Percentiles rank a stretch among this genome's conserved stretches.
phyloP scores from a whole-genome alignment of 1,284 basidiomycete genomes.

The Ustilago cynodontis region DNA sequence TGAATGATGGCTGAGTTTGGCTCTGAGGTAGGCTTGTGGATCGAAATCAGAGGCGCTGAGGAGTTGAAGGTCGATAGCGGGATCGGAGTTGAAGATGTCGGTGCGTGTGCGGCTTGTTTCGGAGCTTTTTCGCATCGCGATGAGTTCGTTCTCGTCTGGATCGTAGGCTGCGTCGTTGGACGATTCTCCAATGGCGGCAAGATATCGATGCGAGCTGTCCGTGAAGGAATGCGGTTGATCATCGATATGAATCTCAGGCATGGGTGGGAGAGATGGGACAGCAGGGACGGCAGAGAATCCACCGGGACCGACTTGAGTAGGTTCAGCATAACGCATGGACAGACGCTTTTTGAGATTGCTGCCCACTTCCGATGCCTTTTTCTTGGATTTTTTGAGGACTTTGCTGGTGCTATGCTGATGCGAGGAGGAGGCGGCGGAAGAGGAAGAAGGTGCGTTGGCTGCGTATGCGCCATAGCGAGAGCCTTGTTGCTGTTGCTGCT shows the following conservation, averaged over 20 bases:
- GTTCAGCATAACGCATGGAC: conserved; percentile 68
- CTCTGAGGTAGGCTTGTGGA: conserved; percentile 59
- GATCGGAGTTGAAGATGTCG: conserved; percentile 46
- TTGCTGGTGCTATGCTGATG: conserved; percentile 7
- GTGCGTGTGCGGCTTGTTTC: conserved; percentile 27
- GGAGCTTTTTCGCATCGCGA: conserved; percentile 30
- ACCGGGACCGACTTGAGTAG: conserved; percentile 58
- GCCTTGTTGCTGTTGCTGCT: conserved; percentile 11
- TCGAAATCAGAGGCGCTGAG: conserved; percentile 63
- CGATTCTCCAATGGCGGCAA: conserved; percentile 40
- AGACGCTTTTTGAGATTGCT: conserved; percentile 67
- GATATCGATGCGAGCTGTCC: conserved; percentile 9
- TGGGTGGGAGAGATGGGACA: conserved; percentile 46
- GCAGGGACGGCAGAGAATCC: conserved; percentile 49
- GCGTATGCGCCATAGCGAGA: conserved; percentile 8
- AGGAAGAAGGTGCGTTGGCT: conserved; percentile 1
- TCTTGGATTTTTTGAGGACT: conserved; percentile 48
- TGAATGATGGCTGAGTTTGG: conserved; percentile 58
- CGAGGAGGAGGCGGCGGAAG: conserved; percentile 1
- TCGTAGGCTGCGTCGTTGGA: conserved; percentile 39
- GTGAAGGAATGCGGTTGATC: conserved; percentile 24
- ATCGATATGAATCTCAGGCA: conserved; percentile 37
- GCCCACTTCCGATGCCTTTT: conserved; percentile 61
- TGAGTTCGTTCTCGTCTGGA: conserved; percentile 33
- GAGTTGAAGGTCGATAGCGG: conserved; percentile 59